Evolutionary conservation across 2,329 filamentous ascomycete genomes (phyloP).

Genomic region (Amylocarpus encephaloides): DNA sequence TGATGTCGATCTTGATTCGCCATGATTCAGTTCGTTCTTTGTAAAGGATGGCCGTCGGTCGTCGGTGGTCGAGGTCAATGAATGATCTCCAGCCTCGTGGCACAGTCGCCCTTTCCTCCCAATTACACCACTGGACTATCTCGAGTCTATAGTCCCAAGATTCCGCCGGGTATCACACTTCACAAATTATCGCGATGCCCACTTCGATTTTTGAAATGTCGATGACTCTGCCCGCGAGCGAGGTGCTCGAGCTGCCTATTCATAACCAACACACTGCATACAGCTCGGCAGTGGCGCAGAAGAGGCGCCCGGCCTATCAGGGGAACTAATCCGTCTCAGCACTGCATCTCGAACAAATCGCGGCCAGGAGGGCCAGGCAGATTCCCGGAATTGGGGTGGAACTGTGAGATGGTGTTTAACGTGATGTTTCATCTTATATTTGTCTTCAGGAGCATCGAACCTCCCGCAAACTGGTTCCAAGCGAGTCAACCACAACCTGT

Average conservation of each 20-base stretch:
- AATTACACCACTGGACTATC: not conserved
- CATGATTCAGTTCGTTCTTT: slow-evolving; percentile 9
- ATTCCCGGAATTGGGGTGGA: not conserved
- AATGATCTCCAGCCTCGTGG: not conserved
- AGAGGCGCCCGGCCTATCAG: not conserved
- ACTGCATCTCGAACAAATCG: not conserved
- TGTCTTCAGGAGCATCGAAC: not conserved
- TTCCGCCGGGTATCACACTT: not conserved
- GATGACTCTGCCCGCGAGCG: not conserved
- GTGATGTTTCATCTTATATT: not conserved
- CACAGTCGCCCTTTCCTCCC: not conserved
- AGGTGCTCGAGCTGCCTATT: not conserved
- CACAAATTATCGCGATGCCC: not conserved
- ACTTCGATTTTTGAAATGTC: not conserved
- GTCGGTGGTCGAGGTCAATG: not conserved
- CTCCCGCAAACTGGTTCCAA: not conserved
- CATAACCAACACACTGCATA: not conserved
- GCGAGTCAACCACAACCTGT: not conserved
- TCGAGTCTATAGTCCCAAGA: not conserved
- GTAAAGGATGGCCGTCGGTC: not conserved
- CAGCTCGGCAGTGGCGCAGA: not conserved
- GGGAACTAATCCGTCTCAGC: not conserved
- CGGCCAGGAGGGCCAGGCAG: not conserved
- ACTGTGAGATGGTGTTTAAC: not conserved
- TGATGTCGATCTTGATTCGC: slow-evolving; percentile 8